A percentile compares a stretch with the other conserved stretches of the same genome.
phyloP scores from a whole-genome alignment of 2,329 filamentous ascomycete genomes.

The Xylariaceae sp. region DNA sequence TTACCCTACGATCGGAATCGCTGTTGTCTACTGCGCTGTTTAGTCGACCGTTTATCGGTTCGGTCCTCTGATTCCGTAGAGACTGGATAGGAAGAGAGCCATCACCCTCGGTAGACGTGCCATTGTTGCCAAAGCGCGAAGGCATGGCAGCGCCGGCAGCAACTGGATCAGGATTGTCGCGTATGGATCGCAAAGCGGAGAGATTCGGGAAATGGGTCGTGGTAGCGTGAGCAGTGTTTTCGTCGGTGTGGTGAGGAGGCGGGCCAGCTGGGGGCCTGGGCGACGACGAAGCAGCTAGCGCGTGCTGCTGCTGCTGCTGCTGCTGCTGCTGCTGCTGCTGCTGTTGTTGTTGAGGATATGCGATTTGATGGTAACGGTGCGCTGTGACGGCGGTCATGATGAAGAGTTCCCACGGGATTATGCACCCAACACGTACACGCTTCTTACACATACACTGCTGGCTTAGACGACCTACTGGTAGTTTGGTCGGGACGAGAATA shows the following conservation, averaged over 20 bases:
- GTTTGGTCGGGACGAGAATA: too few relatives aligned
- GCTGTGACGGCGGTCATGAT: slow-evolving; percentile 41
- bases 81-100: slow-evolving; percentile 20
- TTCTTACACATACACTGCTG: too few relatives aligned
- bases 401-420: too few relatives aligned
- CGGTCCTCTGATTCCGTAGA: slow-evolving; percentile 16
- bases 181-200: slow-evolving; percentile 12
- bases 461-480: too few relatives aligned
- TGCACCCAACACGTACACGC: slow-evolving; percentile 28
- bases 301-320: slow-evolving; percentile 13
- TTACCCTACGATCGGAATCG: slow-evolving; percentile 49
- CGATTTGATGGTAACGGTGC: slow-evolving; percentile 32
- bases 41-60: slow-evolving; percentile 28
- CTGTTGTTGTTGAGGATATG: slow-evolving; percentile 26
- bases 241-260: slow-evolving; percentile 2
- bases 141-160: slow-evolving; percentile 29
- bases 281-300: slow-evolving; percentile 19
- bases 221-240: slow-evolving; percentile 13
- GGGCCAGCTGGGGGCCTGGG: slow-evolving; percentile 12
- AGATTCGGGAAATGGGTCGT: slow-evolving; percentile 8
- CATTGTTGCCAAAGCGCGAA: slow-evolving; percentile 31
- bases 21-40: slow-evolving; percentile 35
- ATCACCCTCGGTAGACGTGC: slow-evolving; percentile 10
- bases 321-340: slow-evolving; percentile 22
- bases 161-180: slow-evolving; percentile 16